Percentiles rank a stretch among this genome's conserved stretches.
Conservation (phyloP, 23 red algal genomes). For the Gracilaria vermiculophylla region DNA sequence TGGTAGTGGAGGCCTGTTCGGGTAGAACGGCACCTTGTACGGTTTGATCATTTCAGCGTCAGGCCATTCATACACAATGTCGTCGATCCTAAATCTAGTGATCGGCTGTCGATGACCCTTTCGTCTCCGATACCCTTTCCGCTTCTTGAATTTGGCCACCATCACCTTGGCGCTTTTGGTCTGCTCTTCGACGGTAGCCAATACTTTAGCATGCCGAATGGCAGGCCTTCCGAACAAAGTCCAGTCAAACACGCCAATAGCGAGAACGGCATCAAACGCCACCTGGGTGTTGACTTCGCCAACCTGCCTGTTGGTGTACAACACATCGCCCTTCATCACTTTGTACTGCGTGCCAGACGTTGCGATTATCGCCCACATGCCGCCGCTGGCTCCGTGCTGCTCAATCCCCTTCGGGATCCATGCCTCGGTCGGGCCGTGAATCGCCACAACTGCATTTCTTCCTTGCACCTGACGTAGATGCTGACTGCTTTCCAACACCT, state of each 20-base stretch:
- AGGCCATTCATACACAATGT: conserved; percentile 57
- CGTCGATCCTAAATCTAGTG: conserved; percentile 62
- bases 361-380: conserved; percentile 56
- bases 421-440: conserved; percentile 54
- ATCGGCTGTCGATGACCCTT: conserved; percentile 76
- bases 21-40: conserved; percentile 6
- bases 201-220: conserved; percentile 35
- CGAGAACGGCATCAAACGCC: conserved; percentile 31
- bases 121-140: conserved; percentile 65
- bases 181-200: conserved; percentile 64
- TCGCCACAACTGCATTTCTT: conserved; percentile 34
- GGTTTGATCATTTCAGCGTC: conserved; percentile 16
- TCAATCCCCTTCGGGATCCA: conserved; percentile 39
- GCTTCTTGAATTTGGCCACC: conserved; percentile 60
- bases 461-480: conserved; percentile 5
- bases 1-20: conserved; percentile 14
- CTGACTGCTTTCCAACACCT: background rate
- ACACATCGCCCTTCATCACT: conserved; percentile 59
- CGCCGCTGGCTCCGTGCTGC: conserved; percentile 39
- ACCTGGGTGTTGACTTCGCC: conserved; percentile 49
- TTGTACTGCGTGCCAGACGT: conserved; percentile 55
- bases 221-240: conserved; percentile 62
- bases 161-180: conserved; percentile 30
- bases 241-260: conserved; percentile 52
- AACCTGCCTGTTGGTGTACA: conserved; percentile 53